Conservation (phyloP, 2,329 filamentous ascomycete species). For the Zymoseptoria passerinii region DNA sequence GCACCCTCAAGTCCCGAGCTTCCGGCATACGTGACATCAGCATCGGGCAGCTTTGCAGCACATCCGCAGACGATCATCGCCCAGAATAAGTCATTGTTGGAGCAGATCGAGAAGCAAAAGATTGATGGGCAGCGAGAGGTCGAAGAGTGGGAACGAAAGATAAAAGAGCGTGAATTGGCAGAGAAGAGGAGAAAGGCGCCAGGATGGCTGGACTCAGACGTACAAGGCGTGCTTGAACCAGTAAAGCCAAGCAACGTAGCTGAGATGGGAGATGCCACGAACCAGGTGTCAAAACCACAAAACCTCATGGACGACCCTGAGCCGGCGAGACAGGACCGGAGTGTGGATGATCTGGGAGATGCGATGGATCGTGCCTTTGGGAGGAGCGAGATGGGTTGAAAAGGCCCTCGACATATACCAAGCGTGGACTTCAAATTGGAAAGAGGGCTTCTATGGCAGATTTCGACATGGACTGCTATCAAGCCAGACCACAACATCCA, state of each 20-base stretch:
- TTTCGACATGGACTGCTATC: no score
- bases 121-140: conserved; percentile 61
- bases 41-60: conserved; percentile 65
- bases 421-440: neutral
- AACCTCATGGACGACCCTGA: conserved; percentile 23
- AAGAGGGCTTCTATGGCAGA: no score
- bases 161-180: conserved; percentile 58
- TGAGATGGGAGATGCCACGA: conserved; percentile 10
- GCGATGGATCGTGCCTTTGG: conserved; percentile 32
- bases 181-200: conserved; percentile 74
- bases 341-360: conserved; percentile 27
- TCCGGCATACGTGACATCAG: conserved; percentile 66
- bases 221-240: conserved; percentile 56
- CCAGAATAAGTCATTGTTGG: conserved; percentile 69
- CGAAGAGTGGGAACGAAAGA: conserved; percentile 59
- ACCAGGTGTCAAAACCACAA: neutral
- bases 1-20: conserved; percentile 33
- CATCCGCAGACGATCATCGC: conserved; percentile 79
- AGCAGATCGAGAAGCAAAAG: conserved; percentile 63
- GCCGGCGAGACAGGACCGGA: conserved; percentile 13
- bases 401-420: neutral
- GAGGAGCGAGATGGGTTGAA: conserved; percentile 25
- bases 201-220: conserved; percentile 71
- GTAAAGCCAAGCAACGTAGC: conserved; percentile 27
- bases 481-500: no score